phyloP scores from a whole-genome alignment of 805 yeast genomes.

The Teunomyces atbi region DNA sequence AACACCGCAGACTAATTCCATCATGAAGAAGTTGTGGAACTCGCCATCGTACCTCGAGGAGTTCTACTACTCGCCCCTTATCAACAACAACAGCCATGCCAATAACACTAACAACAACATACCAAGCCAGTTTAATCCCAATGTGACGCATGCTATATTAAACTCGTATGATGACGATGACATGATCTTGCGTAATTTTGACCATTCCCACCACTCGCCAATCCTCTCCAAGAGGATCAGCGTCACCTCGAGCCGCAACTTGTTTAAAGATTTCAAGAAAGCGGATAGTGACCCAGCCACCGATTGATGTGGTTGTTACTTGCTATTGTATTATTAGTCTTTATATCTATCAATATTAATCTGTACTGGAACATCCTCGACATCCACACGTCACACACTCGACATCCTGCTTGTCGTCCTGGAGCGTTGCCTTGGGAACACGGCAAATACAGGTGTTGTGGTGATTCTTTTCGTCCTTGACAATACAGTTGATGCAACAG shows the following conservation, averaged over 20 bases:
- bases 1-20: conserved; percentile 44
- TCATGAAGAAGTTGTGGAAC: conserved; percentile 56
- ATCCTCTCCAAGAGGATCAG: conserved; percentile 3
- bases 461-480: conserved; percentile 57
- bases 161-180: conserved; percentile 47
- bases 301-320: neutral
- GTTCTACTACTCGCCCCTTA: conserved; percentile 51
- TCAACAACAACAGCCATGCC: conserved; percentile 1
- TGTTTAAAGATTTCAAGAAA: conserved; percentile 14
- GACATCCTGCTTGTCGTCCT: conserved; percentile 20
- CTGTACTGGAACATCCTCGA: conserved; percentile 76
- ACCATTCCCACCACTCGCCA: conserved; percentile 20
- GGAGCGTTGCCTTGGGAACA: conserved; percentile 65
- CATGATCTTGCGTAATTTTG: conserved; percentile 42
- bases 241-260: conserved; percentile 15
- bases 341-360: conserved; percentile 32
- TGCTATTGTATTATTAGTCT: conserved; percentile 7
- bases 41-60: conserved; percentile 68
- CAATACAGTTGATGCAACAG: conserved; percentile 81
- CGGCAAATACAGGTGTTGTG: conserved; percentile 75
- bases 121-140: conserved; percentile 8
- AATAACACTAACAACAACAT: conserved; percentile 6
- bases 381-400: conserved; percentile 85
- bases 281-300: neutral
- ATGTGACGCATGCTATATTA: conserved; percentile 13